phyloP scores from a whole-genome alignment of 2,329 filamentous ascomycete species.

The Pezicula neosporulosa region DNA sequence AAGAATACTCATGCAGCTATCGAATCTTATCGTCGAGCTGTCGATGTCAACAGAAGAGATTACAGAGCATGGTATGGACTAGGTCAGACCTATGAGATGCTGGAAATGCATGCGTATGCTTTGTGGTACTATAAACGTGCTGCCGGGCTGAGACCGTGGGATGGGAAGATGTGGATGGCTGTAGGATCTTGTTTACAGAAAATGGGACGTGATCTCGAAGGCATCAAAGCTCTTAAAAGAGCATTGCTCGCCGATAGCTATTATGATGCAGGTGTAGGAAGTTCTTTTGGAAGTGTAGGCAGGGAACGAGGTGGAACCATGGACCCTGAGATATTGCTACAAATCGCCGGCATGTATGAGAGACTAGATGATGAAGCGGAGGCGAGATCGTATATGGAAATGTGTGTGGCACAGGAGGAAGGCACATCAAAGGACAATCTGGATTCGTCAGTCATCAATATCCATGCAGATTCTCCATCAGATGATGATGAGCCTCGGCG shows the following conservation, averaged over 20 bases:
- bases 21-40: slow-evolving; percentile 90
- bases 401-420: slow-evolving; percentile 89
- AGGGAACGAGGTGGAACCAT: slow-evolving; percentile 53
- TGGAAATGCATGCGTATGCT: slow-evolving; percentile 97
- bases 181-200: slow-evolving; percentile 89
- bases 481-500: slow-evolving; percentile 35
- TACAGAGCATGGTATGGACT: slow-evolving; percentile 98
- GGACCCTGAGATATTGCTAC: slow-evolving; percentile 85
- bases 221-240: slow-evolving; percentile 92
- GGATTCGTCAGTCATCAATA: slow-evolving; percentile 38
- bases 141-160: slow-evolving; percentile 87
- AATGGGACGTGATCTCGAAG: slow-evolving; percentile 82
- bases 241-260: slow-evolving; percentile 85
- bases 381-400: slow-evolving; percentile 91
- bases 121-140: slow-evolving; percentile 98
- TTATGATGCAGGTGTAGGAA: slow-evolving; percentile 62
- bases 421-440: slow-evolving; percentile 49
- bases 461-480: slow-evolving; percentile 54
- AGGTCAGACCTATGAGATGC: slow-evolving; percentile 93
- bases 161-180: slow-evolving; percentile 98
- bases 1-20: slow-evolving; percentile 98
- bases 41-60: slow-evolving; percentile 93
- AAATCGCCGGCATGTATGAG: slow-evolving; percentile 89
- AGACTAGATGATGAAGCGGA: slow-evolving; percentile 73
- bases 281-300: slow-evolving; percentile 36